Base-by-base conservation (phyloP, 2,329 filamentous ascomycete genomes). In the Penicillium sp. region DNA sequence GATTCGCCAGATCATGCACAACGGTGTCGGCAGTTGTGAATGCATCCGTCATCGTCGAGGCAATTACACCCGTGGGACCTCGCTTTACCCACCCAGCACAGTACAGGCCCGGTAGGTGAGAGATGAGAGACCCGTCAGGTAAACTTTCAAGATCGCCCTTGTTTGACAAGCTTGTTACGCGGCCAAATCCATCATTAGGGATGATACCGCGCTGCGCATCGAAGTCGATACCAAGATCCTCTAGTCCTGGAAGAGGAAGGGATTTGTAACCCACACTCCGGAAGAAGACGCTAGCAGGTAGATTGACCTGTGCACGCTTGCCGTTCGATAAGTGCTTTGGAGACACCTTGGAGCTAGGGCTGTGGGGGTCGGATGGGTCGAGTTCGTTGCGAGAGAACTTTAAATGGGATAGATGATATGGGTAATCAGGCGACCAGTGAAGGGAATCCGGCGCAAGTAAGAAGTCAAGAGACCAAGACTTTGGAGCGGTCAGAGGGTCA, bases 1-100 rank as follows among this genome's bases (percentile, higher is more conserved):
- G 56, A 8, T 58, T 68, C 47, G 77, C 68, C 88, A 91, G 93
- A 69, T 99, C 94, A n/a, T 83, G 77, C 0, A 84, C 84, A 59
- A 99, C 89, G 3, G 88, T 85, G 69, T 97, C 92, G 1, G 87
- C 94, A 0, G 91, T 96, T 9, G 84, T 82, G 67, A 97, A 99
- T 0, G 94, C 93, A 71, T 99, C 94, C 57, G 88, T 85, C 91
- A 99, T 96, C 0, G 94, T 99, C 30, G 88, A 91, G 1, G 93
- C 93, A 71, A 99, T 99, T 4, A 97, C 92, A 2, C 94, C 94
- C 0, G 91, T 97, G 0, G 94, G 93, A 0, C 94, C 94, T 35
- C 88, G 84, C 77, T 97, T 97, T 10, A 97, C 91, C 94, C 94
- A 99, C 0, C 94, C 94, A 16, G 93, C 89, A 62, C 91, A 96